A percentile compares a stretch with the other conserved stretches of the same genome.
Conservation (phyloP, 495 filamentous ascomycete species). For the Hypomontagnella monticulosa region DNA sequence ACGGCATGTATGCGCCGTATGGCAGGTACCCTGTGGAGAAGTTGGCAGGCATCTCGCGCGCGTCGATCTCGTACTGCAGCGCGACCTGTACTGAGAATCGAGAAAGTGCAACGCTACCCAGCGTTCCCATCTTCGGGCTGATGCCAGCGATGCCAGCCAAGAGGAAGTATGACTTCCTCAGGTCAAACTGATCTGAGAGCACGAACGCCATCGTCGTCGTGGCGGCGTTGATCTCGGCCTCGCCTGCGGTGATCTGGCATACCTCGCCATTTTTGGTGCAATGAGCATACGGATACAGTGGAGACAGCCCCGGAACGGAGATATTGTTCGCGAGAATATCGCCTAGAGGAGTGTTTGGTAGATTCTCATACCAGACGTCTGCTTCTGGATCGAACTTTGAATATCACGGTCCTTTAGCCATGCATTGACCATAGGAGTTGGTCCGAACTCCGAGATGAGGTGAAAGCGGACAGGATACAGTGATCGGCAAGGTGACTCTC, state of each 20-base stretch:
- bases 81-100: slow-evolving; percentile 76
- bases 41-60: slow-evolving; percentile 72
- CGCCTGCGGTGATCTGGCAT: slow-evolving; percentile 69
- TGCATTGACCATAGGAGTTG: background rate
- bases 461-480: background rate
- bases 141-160: slow-evolving; percentile 77
- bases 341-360: slow-evolving; percentile 54
- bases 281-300: slow-evolving; percentile 70
- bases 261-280: slow-evolving; percentile 66
- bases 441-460: background rate
- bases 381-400: slow-evolving; percentile 71
- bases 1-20: slow-evolving; percentile 62
- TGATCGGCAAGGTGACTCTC: background rate
- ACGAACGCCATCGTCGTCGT: slow-evolving; percentile 66
- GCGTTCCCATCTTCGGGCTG: slow-evolving; percentile 71
- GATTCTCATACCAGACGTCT: slow-evolving; percentile 71
- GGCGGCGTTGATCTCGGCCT: slow-evolving; percentile 79
- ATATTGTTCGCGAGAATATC: slow-evolving; percentile 71
- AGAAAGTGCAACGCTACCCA: slow-evolving; percentile 70
- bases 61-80: slow-evolving; percentile 78
- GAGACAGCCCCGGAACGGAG: slow-evolving; percentile 71
- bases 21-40: slow-evolving; percentile 74
- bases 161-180: slow-evolving; percentile 74
- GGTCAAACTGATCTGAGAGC: slow-evolving; percentile 69
- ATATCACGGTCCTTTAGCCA: background rate